These are phyloP conservation scores for Penicillium sp. DNA, from an alignment of 2,329 filamentous ascomycete species.

Conservation along the genomic window DNA sequence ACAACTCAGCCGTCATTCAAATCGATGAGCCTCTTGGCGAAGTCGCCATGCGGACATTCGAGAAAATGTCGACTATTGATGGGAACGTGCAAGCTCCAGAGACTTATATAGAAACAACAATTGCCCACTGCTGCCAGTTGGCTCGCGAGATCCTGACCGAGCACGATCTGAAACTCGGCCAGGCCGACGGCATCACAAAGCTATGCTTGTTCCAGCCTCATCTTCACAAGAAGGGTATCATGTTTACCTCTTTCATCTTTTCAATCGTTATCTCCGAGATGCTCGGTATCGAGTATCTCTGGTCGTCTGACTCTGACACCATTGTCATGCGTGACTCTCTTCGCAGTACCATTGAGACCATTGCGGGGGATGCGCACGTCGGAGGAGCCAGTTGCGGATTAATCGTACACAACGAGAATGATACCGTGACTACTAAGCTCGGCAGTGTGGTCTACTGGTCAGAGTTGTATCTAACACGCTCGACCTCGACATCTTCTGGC, in stretches of 20 bases:
- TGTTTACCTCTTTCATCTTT: conserved; percentile 39
- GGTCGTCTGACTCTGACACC: conserved; percentile 38
- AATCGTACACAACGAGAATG: conserved; percentile 33
- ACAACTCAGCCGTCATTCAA: conserved; percentile 20
- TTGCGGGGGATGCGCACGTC: conserved; percentile 30
- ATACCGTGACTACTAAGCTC: conserved; percentile 28
- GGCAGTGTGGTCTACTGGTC: conserved; percentile 35
- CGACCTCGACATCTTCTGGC: conserved; percentile 27
- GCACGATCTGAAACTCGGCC: conserved; percentile 14
- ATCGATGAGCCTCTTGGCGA: conserved; percentile 27
- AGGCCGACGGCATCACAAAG: conserved; percentile 12
- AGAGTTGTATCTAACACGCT: conserved; percentile 34
- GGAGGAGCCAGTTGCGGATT: conserved; percentile 34
- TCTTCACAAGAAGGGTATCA: conserved; percentile 39
- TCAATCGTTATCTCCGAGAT: conserved; percentile 31
- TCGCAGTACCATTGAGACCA: conserved; percentile 26
- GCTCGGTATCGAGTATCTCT: conserved; percentile 34
- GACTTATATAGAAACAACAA: conserved; percentile 14
- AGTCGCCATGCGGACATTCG: conserved; percentile 20
- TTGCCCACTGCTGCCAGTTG: conserved; percentile 22
- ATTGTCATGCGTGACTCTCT: conserved; percentile 30
- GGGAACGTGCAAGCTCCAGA: conserved; percentile 12
- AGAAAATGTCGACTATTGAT: conserved; percentile 8
- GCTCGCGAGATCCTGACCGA: conserved; percentile 20
- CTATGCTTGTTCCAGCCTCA: conserved; percentile 37